Conservation (phyloP, 441 rosid genomes). For the Pelargonium exstipulatum region DNA sequence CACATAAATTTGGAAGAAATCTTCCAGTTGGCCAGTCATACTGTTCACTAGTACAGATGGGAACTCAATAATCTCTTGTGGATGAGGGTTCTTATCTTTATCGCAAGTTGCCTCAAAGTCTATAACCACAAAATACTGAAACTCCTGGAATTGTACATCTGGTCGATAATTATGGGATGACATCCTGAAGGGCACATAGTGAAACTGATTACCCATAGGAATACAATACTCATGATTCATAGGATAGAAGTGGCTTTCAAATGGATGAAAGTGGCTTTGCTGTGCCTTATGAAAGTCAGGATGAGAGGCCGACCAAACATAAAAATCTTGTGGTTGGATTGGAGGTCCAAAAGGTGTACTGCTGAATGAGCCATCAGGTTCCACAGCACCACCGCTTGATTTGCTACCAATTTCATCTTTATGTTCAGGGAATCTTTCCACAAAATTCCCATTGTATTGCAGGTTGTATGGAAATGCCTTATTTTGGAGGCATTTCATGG, state of each 20-base stretch:
- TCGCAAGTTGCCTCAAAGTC: conserved; percentile 79
- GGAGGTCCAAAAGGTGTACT: conserved; percentile 12
- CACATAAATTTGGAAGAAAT: conserved; percentile 58
- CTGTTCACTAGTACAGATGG: conserved; percentile 64
- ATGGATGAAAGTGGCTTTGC: conserved; percentile 16
- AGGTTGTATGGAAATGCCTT: conserved; percentile 23
- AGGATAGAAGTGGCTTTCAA: conserved; percentile 21
- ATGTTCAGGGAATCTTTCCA: conserved; percentile 20
- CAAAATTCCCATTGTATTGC: conserved; percentile 23
- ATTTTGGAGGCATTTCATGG: conserved; percentile 26
- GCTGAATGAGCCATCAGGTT: conserved; percentile 19
- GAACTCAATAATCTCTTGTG: conserved; percentile 70
- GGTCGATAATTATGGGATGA: conserved; percentile 20
- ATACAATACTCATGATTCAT: conserved; percentile 21
- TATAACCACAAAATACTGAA: conserved; percentile 61
- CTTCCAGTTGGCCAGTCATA: conserved; percentile 56
- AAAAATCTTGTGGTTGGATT: conserved; percentile 16
- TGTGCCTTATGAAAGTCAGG: conserved; percentile 24
- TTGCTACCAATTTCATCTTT: conserved; percentile 18
- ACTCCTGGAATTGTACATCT: conserved; percentile 45
- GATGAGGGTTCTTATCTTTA: conserved; percentile 56
- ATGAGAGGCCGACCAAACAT: conserved; percentile 19
- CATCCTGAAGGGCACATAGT: conserved; percentile 22
- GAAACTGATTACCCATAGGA: conserved; percentile 25
- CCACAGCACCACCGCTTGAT: conserved; percentile 16